Percentiles rank a stretch among this genome's conserved stretches.
Evolutionary conservation across 305 asterid species (phyloP).

Genomic region (Fraxinus albicans): DNA sequence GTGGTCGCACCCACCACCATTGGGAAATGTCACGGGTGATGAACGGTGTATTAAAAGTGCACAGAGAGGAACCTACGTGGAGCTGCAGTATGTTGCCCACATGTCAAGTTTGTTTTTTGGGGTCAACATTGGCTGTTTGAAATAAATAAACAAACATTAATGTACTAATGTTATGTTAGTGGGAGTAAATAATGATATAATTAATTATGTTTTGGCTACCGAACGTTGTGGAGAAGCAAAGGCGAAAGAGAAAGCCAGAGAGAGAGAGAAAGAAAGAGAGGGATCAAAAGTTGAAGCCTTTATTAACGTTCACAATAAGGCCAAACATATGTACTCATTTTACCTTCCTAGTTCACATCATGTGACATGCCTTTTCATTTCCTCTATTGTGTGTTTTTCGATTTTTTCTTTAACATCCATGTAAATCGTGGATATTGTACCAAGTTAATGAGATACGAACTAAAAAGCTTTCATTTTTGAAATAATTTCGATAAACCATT

Average conservation of each 20-base stretch:
- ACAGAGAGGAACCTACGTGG: not conserved
- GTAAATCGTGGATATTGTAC: not conserved
- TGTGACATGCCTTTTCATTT: not conserved
- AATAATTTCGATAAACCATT: not conserved
- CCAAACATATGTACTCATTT: not conserved
- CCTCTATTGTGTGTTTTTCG: not conserved
- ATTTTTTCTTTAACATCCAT: not conserved
- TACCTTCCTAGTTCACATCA: not conserved
- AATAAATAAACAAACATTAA: not conserved
- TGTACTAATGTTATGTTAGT: not conserved
- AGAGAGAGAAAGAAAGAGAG: not conserved
- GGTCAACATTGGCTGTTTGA: not conserved
- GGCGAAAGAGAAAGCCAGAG: conserved; percentile 28
- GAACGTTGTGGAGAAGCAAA: conserved; percentile 50
- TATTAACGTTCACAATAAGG: not conserved
- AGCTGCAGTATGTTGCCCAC: not conserved
- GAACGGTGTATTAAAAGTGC: no score
- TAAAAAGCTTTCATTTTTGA: not conserved
- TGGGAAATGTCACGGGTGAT: not conserved
- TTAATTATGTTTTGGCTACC: conserved; percentile 25
- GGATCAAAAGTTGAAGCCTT: not conserved
- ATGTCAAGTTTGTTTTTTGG: not conserved
- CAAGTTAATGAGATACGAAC: not conserved
- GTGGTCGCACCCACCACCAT: not conserved
- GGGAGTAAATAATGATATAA: not conserved